Evolutionary conservation across 768 basidiomycete species (phyloP).

Genomic region (Trametes sanguinea): DNA sequence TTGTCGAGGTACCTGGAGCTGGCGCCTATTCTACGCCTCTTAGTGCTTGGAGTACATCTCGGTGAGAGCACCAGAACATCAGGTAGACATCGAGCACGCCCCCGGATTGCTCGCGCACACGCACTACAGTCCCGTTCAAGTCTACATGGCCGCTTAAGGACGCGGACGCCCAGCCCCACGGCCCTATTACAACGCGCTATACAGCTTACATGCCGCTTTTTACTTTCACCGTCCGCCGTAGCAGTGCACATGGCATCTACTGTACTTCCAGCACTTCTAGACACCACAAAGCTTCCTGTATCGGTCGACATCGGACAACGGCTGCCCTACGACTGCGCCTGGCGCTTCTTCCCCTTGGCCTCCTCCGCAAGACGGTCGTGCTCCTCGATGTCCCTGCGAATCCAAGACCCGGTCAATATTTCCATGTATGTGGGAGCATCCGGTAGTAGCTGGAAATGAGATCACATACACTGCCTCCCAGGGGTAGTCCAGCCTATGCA

Average conservation of each 20-base stretch:
- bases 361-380: constrained; percentile 61
- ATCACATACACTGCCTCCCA: constrained; percentile 73
- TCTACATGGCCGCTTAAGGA: too few relatives aligned
- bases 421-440: constrained; percentile 1
- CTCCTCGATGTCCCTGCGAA: constrained; percentile 68
- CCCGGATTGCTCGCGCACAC: too few relatives aligned
- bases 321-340: background rate
- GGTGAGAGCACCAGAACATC: too few relatives aligned
- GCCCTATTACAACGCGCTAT: background rate
- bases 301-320: background rate
- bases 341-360: constrained; percentile 12
- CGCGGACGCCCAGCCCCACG: background rate
- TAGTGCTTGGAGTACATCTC: too few relatives aligned
- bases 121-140: too few relatives aligned
- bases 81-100: too few relatives aligned
- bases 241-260: too few relatives aligned
- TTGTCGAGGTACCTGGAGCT: too few relatives aligned
- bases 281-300: background rate
- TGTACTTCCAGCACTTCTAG: too few relatives aligned
- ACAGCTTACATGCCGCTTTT: constrained; percentile 7
- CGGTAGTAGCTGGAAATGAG: constrained; percentile 1
- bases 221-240: too few relatives aligned
- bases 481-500: constrained; percentile 75
- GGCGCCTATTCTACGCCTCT: too few relatives aligned
- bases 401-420: constrained; percentile 6